phyloP scores from a whole-genome alignment of 805 yeast genomes.

The Tetrapisispora namnaoensis region DNA sequence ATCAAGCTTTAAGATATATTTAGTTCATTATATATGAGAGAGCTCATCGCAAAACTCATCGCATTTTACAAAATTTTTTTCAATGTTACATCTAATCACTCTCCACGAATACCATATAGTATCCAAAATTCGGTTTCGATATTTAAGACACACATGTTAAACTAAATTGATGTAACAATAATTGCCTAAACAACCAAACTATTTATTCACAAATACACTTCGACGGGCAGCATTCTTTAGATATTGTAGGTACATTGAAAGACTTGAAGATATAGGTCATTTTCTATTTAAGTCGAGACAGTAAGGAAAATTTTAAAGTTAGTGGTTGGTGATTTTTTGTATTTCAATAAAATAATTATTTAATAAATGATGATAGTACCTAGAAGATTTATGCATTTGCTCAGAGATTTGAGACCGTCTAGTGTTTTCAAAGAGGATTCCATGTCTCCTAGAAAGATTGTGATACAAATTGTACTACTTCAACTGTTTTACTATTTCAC shows the following conservation, averaged over 20 bases:
- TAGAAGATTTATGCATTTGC: slow-evolving; percentile 24
- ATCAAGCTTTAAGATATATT: too few relatives aligned
- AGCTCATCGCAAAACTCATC: slow-evolving; percentile 1
- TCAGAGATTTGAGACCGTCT: slow-evolving; percentile 23
- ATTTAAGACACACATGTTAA: neutral
- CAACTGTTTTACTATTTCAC: slow-evolving; percentile 72
- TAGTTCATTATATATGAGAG: neutral
- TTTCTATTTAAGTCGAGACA: too few relatives aligned
- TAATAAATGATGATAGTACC: neutral
- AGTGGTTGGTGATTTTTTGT: too few relatives aligned
- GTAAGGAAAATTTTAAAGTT: too few relatives aligned
- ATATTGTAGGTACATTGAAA: too few relatives aligned
- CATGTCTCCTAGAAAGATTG: slow-evolving; percentile 48
- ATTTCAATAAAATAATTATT: neutral
- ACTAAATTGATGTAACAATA: too few relatives aligned
- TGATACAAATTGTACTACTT: slow-evolving; percentile 64
- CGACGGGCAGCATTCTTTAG: too few relatives aligned
- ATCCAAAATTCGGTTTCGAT: neutral
- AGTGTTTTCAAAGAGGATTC: slow-evolving; percentile 33
- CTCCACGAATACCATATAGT: neutral
- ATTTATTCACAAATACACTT: too few relatives aligned
- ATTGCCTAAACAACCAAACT: too few relatives aligned
- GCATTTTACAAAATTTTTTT: neutral
- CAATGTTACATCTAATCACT: neutral
- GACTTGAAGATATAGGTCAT: too few relatives aligned